Evolutionary conservation across 2,329 filamentous ascomycete genomes (phyloP), one percentile per base, ranked within the genome.

Genomic region (Cercospora zeae-maydis): DNA sequence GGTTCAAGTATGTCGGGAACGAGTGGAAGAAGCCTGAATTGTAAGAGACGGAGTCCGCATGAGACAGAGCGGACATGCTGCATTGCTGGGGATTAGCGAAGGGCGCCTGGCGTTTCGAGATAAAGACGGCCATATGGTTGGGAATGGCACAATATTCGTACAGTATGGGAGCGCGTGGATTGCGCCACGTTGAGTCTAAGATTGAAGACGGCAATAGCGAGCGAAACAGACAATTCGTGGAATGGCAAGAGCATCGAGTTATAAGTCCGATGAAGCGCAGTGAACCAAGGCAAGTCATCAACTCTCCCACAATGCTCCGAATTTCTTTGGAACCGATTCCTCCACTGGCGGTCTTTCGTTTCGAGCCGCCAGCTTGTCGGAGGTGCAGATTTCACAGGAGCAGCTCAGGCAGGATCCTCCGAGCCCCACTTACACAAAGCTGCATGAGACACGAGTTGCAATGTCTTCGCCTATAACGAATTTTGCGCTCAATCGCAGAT

Each of bases 1-100:
- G 95, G 91, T 98, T 99, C 84, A 96, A 97, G 79, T 95, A 90
- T 73, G 91, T 89, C 19, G 91, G 93, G 58, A 91, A 75, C 56
- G 73, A 74, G 36, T 67, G 65, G 64, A 56, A 24, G 21, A 47
- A 42, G 30, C 54, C 58, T 27, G 58, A 56, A 34, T 36, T 52
- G 45, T 56, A 34, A 45, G 45, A 37, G 33, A 47, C 8, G 31
- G 16, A 8, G 6, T 19, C 9, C 6, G 51, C n/a, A 19, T 16
- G 34, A 31, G 53, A 57, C 36, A 19, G 54, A 53, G 31, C 11
- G 42, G 51, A 16, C 47, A 49, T 52, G 16, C n/a, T 36, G 45
- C 45, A 60, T 61, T 61, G 30, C 58, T 56, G 37, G 33, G 42
- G 49, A 39, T 63, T 63, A 63, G 62, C 62, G 62, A 36, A 60